Evolutionary conservation across 225 moss, liverwort and hornwort genomes (phyloP).

Genomic region (Pseudisothecium myosuroides): DNA sequence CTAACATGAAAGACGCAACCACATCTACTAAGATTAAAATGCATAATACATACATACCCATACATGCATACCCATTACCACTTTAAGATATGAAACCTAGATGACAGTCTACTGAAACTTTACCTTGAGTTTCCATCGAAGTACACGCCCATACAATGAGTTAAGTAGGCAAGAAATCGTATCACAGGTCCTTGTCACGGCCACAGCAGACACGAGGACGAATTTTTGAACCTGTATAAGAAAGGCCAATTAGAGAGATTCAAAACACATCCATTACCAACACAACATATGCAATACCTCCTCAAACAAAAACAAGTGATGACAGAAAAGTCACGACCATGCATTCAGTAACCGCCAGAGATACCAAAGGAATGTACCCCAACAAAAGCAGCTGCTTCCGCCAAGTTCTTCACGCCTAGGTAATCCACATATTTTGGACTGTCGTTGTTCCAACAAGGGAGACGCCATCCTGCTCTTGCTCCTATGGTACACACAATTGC

Average conservation of each 20-base stretch:
- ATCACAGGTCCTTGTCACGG: constrained; percentile 60
- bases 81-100: not conserved
- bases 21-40: not conserved
- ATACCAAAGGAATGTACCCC: constrained; percentile 25
- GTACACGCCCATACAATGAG: constrained; percentile 53
- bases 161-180: constrained; percentile 48
- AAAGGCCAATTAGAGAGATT: not conserved
- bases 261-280: not conserved
- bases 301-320: not conserved
- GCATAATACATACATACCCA: not conserved
- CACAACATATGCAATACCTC: not conserved
- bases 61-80: not conserved
- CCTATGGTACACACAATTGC: constrained; percentile 60
- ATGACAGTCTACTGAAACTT: not conserved
- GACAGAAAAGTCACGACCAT: not conserved
- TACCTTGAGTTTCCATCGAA: constrained; percentile 84
- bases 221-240: constrained; percentile 59
- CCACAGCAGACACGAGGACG: constrained; percentile 63
- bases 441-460: constrained; percentile 64
- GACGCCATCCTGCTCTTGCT: constrained; percentile 82
- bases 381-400: constrained; percentile 60
- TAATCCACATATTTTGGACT: constrained; percentile 81
- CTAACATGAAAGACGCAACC: not conserved
- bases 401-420: constrained; percentile 58
- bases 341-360: not conserved